Evolutionary conservation across 306 rosid species (phyloP), one percentile per base, ranked within the genome.

Genomic region (Sesbania bispinosa): DNA sequence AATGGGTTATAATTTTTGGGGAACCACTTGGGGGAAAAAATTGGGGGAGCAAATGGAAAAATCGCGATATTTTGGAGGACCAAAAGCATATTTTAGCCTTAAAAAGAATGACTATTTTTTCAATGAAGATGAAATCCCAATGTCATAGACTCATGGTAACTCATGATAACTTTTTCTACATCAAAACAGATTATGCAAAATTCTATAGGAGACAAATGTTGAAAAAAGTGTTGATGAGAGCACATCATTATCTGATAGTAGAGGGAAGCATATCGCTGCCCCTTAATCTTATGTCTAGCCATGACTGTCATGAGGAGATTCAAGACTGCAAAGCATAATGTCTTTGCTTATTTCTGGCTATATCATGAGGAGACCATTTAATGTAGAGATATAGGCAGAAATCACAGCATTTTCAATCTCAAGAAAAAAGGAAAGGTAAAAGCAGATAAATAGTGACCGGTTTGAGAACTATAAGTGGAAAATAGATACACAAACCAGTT

Each of bases 231-330:
- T 21, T 6, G 71, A 63, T 21, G 61, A 59, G 8, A 43, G 73
- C 62, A 6, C 77, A 15, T 46, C 87, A 42, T n/a, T 54, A n/a
- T 39, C 62, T 30, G 88, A 77, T 64, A 58, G 64, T 69, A 85
- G 76, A 82, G 96, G 83, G 69, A 86, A 86, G 84, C 47, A 51
- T 6, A 57, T 78, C 13, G 85, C 79, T 16, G 20, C 75, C 46
- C 29, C 83, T 8, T 78, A 86, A 7, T 73, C 84, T n/a, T 41
- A 51, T 18, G n/a, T 48, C 76, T 38, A 7, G n/a, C 36, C n/a
- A n/a, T n/a, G 39, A 35, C 10, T 35, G 10, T 35, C 71, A 61
- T 7, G 77, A 42, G 7, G 77, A 52, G 42, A 64, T 48, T 64
- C 47, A 64, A 55, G 78, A 38, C 50, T 15, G 7, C 55, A 45